phyloP scores from a whole-genome alignment of 352 stramenopile genomes.

The Phytophthora ramorum region DNA sequence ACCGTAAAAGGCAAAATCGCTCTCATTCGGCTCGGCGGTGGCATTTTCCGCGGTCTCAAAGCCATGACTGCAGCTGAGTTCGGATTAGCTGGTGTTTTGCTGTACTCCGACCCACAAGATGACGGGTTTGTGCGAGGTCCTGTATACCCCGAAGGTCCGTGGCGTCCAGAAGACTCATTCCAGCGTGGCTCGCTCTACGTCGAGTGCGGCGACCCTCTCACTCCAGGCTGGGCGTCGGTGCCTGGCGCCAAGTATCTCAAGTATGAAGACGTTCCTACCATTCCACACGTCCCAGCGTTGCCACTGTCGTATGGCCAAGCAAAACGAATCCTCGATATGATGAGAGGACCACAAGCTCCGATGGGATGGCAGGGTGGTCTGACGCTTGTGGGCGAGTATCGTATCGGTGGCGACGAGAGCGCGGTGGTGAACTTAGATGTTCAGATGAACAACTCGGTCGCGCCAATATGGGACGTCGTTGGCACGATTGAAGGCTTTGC shows the following conservation, averaged over 20 bases:
- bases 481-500: slow-evolving; percentile 66
- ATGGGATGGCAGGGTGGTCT: slow-evolving; percentile 66
- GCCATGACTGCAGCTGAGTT: slow-evolving; percentile 76
- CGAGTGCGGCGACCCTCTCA: slow-evolving; percentile 76
- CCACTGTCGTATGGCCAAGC: slow-evolving; percentile 84
- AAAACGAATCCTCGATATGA: slow-evolving; percentile 58
- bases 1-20: slow-evolving; percentile 84
- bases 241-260: slow-evolving; percentile 44
- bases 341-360: slow-evolving; percentile 62
- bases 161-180: slow-evolving; percentile 76
- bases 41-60: slow-evolving; percentile 74
- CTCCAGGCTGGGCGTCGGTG: slow-evolving; percentile 47
- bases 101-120: slow-evolving; percentile 91
- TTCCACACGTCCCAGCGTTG: slow-evolving; percentile 74
- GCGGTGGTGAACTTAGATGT: slow-evolving; percentile 66
- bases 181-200: slow-evolving; percentile 88
- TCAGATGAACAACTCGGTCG: slow-evolving; percentile 76
- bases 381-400: slow-evolving; percentile 64
- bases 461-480: slow-evolving; percentile 89
- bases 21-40: slow-evolving; percentile 75
- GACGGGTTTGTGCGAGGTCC: slow-evolving; percentile 72
- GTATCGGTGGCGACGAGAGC: slow-evolving; percentile 64
- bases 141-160: slow-evolving; percentile 85
- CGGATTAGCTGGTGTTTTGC: slow-evolving; percentile 75
- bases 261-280: slow-evolving; percentile 54